These are phyloP conservation scores for Mrakia blollopis DNA, from an alignment of 768 basidiomycete species.

Conservation along the genomic window DNA sequence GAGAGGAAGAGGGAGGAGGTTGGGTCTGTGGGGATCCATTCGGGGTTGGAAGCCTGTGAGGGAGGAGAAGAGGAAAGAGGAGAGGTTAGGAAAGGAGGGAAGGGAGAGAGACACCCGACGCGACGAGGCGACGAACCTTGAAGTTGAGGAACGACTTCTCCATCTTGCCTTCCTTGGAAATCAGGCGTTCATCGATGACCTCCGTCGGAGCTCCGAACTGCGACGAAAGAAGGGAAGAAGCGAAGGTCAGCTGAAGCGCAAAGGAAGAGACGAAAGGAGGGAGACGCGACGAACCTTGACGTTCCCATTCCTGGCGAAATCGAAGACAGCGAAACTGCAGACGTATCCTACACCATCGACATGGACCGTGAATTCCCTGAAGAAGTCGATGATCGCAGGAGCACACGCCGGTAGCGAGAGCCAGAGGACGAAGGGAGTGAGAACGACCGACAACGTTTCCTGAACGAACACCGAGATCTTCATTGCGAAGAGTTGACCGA, in stretches of 20 bases:
- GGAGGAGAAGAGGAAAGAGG: not conserved
- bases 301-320: constrained; percentile 91
- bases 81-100: constrained; percentile 30
- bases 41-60: constrained; percentile 77
- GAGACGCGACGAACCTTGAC: constrained; percentile 61
- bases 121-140: constrained; percentile 70
- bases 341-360: constrained; percentile 95
- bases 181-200: constrained; percentile 64
- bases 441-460: constrained; percentile 81
- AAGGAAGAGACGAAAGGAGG: not conserved
- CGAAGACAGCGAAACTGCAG: constrained; percentile 97
- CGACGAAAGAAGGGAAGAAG: not conserved
- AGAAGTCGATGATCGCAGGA: constrained; percentile 90
- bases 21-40: constrained; percentile 90
- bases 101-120: constrained; percentile 43
- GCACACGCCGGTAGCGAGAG: constrained; percentile 85
- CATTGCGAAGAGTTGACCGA: constrained; percentile 88
- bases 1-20: constrained; percentile 84
- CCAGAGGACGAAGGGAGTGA: constrained; percentile 92
- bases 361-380: constrained; percentile 95
- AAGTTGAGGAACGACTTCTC: constrained; percentile 96
- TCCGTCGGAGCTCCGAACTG: constrained; percentile 80
- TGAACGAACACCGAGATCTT: constrained; percentile 80
- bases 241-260: not conserved
- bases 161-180: constrained; percentile 94